Evolutionary conservation across 805 yeast species (phyloP), one percentile per base, ranked within the genome.

Genomic region (Metschnikowia noctiluminum): DNA sequence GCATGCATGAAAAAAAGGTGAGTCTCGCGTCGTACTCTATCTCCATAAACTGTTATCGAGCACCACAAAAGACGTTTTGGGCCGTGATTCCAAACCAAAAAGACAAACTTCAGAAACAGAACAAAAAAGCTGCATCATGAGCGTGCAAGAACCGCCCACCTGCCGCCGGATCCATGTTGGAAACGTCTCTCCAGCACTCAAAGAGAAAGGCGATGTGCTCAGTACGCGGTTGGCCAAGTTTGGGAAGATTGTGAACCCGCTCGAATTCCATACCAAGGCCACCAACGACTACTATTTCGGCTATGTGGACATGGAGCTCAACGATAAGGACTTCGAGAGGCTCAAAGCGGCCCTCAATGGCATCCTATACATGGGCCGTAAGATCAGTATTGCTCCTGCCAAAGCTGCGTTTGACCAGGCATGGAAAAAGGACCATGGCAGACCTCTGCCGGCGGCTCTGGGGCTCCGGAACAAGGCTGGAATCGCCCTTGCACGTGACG

Each of bases 311-410:
- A 69, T 92, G 64, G 66, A 71, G n/a, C 64, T 84, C 11, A 63
- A 74, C 1, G 70, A 73, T 3, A 65, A 68, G 16, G 70, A 74
- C 34, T 80, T 76, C 46, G 68, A 65, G 1, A 78, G 77, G 41
- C 65, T 92, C 44, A 76, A 77, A 49, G 63, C 68, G 7, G 71
- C 86, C 0, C 76, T 88, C 54, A 79, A 89, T 62, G 94, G 91
- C 30, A 79, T 85, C 1, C 78, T 77, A 27, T 92, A 77, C 66
- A 89, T 87, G 76, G 96, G 96, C 2, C 74, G 85, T 27, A 80
- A 76, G 45, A 64, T 92, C 34, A 71, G 73, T 2, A 67, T 92
- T 9, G 81, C 77, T 45, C 63, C 69, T 40, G 97, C 97, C 3
- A 82, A 82, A 0, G 71, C 70, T 39, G 86, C 68, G 64, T 58